phyloP scores from a whole-genome alignment of 2,329 filamentous ascomycete genomes.

The Sporothrix inflata region DNA sequence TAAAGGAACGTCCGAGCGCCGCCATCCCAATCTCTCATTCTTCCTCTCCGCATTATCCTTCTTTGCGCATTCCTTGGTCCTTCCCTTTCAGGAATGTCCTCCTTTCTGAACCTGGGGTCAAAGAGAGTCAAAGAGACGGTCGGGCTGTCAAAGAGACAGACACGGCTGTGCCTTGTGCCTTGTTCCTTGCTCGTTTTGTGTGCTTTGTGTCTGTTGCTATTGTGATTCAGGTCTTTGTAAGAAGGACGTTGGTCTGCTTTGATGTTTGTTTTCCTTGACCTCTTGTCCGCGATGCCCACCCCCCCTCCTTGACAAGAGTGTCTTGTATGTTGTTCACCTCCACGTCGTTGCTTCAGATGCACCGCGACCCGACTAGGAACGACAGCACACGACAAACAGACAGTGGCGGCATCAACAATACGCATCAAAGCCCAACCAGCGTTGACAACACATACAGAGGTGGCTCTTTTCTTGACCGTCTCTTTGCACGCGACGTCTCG shows the following conservation, averaged over 20 bases:
- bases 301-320: not conserved
- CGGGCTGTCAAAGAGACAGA: not conserved
- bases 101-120: not conserved
- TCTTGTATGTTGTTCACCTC: not conserved
- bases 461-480: not conserved
- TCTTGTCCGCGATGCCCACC: not conserved
- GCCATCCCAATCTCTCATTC: not conserved
- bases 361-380: not conserved
- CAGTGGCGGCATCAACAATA: not conserved
- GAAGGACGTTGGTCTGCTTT: too few relatives aligned
- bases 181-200: not conserved
- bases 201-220: not conserved
- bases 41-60: not conserved
- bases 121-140: not conserved
- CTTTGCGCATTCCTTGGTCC: conserved; percentile 12
- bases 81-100: conserved; percentile 19
- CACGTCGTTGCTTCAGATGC: not conserved
- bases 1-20: not conserved
- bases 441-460: not conserved
- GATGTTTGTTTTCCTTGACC: not conserved
- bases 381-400: not conserved
- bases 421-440: not conserved
- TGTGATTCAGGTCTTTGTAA: not conserved
- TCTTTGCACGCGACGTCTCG: not conserved
- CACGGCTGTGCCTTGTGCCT: not conserved